Conservation (phyloP, 2,329 filamentous ascomycete species). For the Bipolaris sorokiniana region DNA sequence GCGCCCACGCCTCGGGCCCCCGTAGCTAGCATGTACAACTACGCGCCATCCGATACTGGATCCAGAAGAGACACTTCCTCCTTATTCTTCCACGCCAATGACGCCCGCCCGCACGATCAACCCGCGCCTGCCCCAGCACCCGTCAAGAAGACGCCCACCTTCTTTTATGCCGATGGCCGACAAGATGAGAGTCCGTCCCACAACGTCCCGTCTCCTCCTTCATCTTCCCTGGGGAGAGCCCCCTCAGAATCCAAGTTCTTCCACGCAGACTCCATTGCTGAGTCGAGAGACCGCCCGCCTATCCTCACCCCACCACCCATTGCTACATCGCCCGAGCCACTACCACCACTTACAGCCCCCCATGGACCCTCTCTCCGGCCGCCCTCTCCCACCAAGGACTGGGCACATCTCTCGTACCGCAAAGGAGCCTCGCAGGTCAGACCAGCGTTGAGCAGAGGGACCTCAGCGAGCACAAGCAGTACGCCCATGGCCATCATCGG, state of each 20-base stretch:
- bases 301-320: slow-evolving; percentile 41
- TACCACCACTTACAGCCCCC: slow-evolving; percentile 18
- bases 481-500: slow-evolving; percentile 44
- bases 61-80: slow-evolving; percentile 49
- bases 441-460: slow-evolving; percentile 40
- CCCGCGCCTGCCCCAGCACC: slow-evolving; percentile 29
- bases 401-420: slow-evolving; percentile 56
- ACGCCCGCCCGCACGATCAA: slow-evolving; percentile 58
- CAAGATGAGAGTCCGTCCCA: slow-evolving; percentile 43
- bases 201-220: slow-evolving; percentile 44
- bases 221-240: slow-evolving; percentile 34
- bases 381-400: slow-evolving; percentile 55
- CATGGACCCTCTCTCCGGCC: slow-evolving; percentile 41
- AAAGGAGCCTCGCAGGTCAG: slow-evolving; percentile 58
- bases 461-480: slow-evolving; percentile 44
- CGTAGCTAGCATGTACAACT: slow-evolving; percentile 34
- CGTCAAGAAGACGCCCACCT: slow-evolving; percentile 55
- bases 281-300: slow-evolving; percentile 50
- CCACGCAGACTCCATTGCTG: slow-evolving; percentile 65
- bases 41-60: slow-evolving; percentile 35
- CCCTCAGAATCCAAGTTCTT: slow-evolving; percentile 67
- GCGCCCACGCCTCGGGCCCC: slow-evolving; percentile 34
- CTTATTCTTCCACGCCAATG: slow-evolving; percentile 93
- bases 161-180: slow-evolving; percentile 61
- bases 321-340: slow-evolving; percentile 35